These are phyloP conservation scores for Fomitopsis betulina DNA, from an alignment of 1,284 basidiomycete genomes.

Conservation along the genomic window DNA sequence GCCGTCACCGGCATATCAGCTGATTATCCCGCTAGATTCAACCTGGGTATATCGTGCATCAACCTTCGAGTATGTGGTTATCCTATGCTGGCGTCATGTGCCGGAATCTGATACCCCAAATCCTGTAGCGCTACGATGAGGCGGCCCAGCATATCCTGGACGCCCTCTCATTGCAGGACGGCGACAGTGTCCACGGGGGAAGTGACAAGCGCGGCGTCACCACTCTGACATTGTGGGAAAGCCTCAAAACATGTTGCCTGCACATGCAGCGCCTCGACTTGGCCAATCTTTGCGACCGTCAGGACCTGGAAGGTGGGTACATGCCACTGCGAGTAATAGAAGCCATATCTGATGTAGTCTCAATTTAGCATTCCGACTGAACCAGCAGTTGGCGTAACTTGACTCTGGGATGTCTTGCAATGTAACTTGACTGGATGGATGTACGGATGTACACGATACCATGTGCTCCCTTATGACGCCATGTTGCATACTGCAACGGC, in stretches of 20 bases:
- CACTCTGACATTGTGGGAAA: conserved; percentile 79
- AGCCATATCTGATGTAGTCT: neutral
- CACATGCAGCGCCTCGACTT: conserved; percentile 74
- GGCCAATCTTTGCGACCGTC: conserved; percentile 63
- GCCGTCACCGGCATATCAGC: conserved; percentile 1
- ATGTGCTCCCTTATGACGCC: neutral
- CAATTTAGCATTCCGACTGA: conserved; percentile 20
- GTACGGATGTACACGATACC: neutral
- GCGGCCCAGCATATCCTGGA: conserved; percentile 84
- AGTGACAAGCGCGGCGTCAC: conserved; percentile 67
- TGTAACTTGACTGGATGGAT: neutral
- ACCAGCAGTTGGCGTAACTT: conserved; percentile 14
- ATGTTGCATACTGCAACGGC: neutral
- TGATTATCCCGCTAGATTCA: conserved; percentile 52
- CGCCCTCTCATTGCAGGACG: conserved; percentile 82
- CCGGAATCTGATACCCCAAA: neutral
- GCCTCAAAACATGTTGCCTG: conserved; percentile 74
- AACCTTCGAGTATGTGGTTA: conserved; percentile 63
- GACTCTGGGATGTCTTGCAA: neutral
- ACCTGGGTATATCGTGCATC: conserved; percentile 88
- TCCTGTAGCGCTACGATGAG: conserved; percentile 66
- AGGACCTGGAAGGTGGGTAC: conserved; percentile 66
- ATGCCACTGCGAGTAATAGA: neutral
- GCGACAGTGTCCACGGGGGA: conserved; percentile 55
- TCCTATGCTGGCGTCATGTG: neutral